A percentile compares a stretch with the other conserved stretches of the same genome.
phyloP scores from a whole-genome alignment of 768 basidiomycete genomes.

The Clitopilus passeckerianus region DNA sequence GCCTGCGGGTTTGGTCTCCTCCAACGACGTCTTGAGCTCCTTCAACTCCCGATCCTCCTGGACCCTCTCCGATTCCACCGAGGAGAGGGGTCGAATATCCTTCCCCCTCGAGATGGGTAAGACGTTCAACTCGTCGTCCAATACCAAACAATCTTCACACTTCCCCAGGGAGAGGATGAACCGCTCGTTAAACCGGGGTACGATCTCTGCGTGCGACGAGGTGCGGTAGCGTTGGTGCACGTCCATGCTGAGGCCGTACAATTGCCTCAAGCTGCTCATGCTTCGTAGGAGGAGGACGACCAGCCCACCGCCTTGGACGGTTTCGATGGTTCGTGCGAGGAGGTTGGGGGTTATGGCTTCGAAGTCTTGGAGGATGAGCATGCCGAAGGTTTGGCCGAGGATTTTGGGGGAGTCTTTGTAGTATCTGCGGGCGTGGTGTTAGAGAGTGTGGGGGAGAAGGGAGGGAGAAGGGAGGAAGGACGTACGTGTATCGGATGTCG shows the following conservation, averaged over 20 bases:
- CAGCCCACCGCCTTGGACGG: constrained; percentile 92
- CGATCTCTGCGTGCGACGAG: constrained; percentile 79
- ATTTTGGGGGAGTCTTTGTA: constrained; percentile 98
- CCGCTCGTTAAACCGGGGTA: constrained; percentile 97
- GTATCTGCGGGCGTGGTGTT: constrained; percentile 59
- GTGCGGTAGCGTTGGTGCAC: constrained; percentile 95
- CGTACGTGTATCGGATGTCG: constrained; percentile 94
- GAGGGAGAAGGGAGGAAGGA: constrained; percentile 9
- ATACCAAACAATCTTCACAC: constrained; percentile 86
- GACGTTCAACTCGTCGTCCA: constrained; percentile 98
- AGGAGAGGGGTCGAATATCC: constrained; percentile 71
- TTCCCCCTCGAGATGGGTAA: constrained; percentile 94
- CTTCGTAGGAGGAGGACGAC: constrained; percentile 90
- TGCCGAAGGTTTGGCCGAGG: constrained; percentile 95
- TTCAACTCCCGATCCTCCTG: constrained; percentile 38
- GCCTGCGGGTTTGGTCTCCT: constrained; percentile 82
- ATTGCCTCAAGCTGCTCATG: constrained; percentile 87
- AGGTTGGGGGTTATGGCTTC: constrained; percentile 98
- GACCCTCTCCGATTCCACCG: constrained; percentile 13
- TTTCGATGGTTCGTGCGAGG: constrained; percentile 95
- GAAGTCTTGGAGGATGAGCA: constrained; percentile 96
- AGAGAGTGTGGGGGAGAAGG: not conserved
- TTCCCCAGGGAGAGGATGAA: constrained; percentile 97
- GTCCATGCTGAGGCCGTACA: constrained; percentile 92
- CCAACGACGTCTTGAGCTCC: constrained; percentile 70